Evolutionary conservation across 176 grass and related monocot genomes (phyloP).

Genomic region (Avena insularis): DNA sequence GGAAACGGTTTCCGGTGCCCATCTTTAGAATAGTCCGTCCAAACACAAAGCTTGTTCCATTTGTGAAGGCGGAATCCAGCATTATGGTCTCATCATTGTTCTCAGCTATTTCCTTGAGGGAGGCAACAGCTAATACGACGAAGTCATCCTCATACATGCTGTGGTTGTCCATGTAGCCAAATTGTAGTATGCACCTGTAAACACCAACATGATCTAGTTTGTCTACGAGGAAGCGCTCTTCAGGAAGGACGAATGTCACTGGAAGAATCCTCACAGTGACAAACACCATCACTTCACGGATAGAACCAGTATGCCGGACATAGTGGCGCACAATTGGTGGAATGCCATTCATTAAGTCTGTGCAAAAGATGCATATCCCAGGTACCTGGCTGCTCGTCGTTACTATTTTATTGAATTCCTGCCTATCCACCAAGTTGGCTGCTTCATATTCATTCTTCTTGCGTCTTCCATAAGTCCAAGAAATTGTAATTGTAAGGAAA

Average conservation of each 20-base stretch:
- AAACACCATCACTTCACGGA: slow-evolving; percentile 73
- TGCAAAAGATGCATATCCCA: slow-evolving; percentile 78
- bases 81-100: slow-evolving; percentile 42
- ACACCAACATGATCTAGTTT: slow-evolving; percentile 66
- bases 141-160: slow-evolving; percentile 71
- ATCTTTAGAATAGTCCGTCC: slow-evolving; percentile 73
- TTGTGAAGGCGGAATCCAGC: slow-evolving; percentile 55
- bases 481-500: slow-evolving; percentile 70
- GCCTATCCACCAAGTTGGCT: slow-evolving; percentile 49
- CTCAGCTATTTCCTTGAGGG: slow-evolving; percentile 61
- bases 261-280: slow-evolving; percentile 71
- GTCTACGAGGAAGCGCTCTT: slow-evolving; percentile 69
- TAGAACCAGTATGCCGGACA: slow-evolving; percentile 54
- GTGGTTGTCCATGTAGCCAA: slow-evolving; percentile 80
- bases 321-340: slow-evolving; percentile 79
- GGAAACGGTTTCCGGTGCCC: slow-evolving; percentile 44
- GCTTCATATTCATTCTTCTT: slow-evolving; percentile 76
- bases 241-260: slow-evolving; percentile 64
- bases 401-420: slow-evolving; percentile 54
- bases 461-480: slow-evolving; percentile 82
- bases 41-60: slow-evolving; percentile 70
- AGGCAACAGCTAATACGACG: slow-evolving; percentile 55
- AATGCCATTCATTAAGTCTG: slow-evolving; percentile 81
- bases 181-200: slow-evolving; percentile 83
- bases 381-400: slow-evolving; percentile 49